These are phyloP conservation scores for Chondrus crispus DNA, from an alignment of 23 red algal genomes.

Conservation along the genomic window DNA sequence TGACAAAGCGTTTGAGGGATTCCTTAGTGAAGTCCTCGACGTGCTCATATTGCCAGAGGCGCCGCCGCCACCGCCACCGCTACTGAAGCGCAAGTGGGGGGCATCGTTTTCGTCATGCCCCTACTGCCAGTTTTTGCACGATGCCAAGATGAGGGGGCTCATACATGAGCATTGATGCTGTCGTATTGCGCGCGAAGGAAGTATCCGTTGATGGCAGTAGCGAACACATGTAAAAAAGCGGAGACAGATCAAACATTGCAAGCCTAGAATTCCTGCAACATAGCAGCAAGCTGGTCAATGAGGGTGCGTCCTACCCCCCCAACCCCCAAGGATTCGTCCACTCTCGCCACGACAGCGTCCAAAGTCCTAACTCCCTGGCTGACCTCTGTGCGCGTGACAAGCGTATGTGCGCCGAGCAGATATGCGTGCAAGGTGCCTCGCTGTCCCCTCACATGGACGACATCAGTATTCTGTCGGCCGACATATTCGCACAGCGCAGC, in stretches of 20 bases:
- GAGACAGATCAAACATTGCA: no score
- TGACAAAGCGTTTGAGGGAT: constrained; percentile 30
- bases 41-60: constrained; percentile 53
- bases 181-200: no score
- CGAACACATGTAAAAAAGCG: no score
- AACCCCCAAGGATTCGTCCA: constrained; percentile 46
- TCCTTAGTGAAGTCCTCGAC: constrained; percentile 25
- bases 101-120: constrained; percentile 16
- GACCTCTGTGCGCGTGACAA: constrained; percentile 47
- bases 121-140: constrained; percentile 55
- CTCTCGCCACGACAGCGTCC: constrained; percentile 29
- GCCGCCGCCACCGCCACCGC: constrained; percentile 14
- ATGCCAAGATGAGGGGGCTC: constrained; percentile 29
- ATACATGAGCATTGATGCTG: no score
- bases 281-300: neutral
- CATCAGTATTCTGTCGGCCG: neutral
- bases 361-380: constrained; percentile 17
- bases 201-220: no score
- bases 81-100: neutral
- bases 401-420: constrained; percentile 33
- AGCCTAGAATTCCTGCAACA: constrained; percentile 5
- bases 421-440: constrained; percentile 32
- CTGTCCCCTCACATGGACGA: constrained; percentile 30
- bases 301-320: neutral
- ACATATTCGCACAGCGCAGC: constrained; percentile 15